Base-by-base conservation (phyloP, 2,329 filamentous ascomycete species). In the Cercospora janseana region DNA sequence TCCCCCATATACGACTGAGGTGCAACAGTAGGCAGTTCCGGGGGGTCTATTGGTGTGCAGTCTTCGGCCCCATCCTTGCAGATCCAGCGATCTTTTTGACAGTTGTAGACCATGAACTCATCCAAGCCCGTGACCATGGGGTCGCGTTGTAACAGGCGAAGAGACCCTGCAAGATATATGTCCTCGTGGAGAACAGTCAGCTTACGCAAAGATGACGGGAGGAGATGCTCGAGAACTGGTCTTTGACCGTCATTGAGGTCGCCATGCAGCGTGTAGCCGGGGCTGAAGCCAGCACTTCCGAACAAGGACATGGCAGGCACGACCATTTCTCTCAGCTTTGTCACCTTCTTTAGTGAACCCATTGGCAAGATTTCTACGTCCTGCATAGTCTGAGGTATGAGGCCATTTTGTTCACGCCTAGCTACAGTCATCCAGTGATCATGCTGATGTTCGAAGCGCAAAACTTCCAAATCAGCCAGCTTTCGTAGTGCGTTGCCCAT, bases 51-150 rank as follows among this genome's bases (percentile, higher is more conserved):
- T 23, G 23, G 27, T 20, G 15, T 31, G 20, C 15, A 41, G 35
- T 29, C 23, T 28, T 48, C 46, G n/a, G 24, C 23, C 21, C 37
- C 26, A 9, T 48, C 37, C 34, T 48, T 28, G 2, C 12, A 13
- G 4, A 41, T 48, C 46, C 46, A 48, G 2, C 35, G n/a, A 29
- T 42, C 35, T 15, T 41, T 40, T 16, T 42, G 46, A 26, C 37
- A 48, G 18, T 48, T 41, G 26, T 31, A 41, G 6, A 48, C 10
- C 10, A 23, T 31, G 18, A 48, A 48, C 2, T 32, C 18, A 3
- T 41, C 46, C 15, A 48, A 37, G 6, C 21, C 15, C 9, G 35
- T n/a, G 2, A 34, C 27, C 35, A 48, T 32, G 9, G 35, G 18
- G 34, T 48, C 46, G 13, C 20, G 24, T 12, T 18, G 18, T 8